phyloP scores from a whole-genome alignment of 2,329 filamentous ascomycete genomes.

The Colletotrichum tofieldiae region DNA sequence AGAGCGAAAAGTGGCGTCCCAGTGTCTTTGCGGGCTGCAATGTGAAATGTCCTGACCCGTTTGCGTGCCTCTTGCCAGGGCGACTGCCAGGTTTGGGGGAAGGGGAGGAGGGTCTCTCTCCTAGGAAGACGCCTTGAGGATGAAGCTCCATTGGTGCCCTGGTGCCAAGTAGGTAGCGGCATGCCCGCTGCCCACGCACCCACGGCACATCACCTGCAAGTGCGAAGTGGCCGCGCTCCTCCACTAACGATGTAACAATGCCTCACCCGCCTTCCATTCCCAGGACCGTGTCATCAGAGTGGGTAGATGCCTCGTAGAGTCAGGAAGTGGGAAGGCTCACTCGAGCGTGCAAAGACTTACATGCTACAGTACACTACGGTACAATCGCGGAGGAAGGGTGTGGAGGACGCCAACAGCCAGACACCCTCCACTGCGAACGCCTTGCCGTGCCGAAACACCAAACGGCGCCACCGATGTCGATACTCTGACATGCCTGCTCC shows the following conservation, averaged over 20 bases:
- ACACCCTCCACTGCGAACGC: background rate
- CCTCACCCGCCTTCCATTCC: slow-evolving; percentile 18
- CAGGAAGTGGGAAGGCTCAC: background rate
- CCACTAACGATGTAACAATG: slow-evolving; percentile 27
- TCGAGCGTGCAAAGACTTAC: background rate
- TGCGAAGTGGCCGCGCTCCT: slow-evolving; percentile 3
- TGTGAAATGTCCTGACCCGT: background rate
- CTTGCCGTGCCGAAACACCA: slow-evolving; percentile 19
- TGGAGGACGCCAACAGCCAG: background rate
- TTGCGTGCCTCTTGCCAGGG: background rate
- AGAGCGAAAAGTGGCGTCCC: background rate
- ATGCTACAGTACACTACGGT: background rate
- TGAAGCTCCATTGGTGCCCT: slow-evolving; percentile 5
- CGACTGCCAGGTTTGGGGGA: slow-evolving; percentile 11
- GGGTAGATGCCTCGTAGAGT: background rate
- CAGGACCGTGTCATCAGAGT: background rate
- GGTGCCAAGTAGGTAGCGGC: background rate
- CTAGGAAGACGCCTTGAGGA: background rate
- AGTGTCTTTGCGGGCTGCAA: background rate
- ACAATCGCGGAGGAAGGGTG: background rate
- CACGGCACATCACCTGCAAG: slow-evolving; percentile 30
- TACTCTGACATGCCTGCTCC: background rate
- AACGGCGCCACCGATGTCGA: slow-evolving; percentile 30
- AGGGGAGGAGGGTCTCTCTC: background rate
- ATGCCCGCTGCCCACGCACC: background rate